A percentile compares a stretch with the other conserved stretches of the same genome.
phyloP scores from a whole-genome alignment of 2,329 filamentous ascomycete genomes.

The Calonectria pauciramosa region DNA sequence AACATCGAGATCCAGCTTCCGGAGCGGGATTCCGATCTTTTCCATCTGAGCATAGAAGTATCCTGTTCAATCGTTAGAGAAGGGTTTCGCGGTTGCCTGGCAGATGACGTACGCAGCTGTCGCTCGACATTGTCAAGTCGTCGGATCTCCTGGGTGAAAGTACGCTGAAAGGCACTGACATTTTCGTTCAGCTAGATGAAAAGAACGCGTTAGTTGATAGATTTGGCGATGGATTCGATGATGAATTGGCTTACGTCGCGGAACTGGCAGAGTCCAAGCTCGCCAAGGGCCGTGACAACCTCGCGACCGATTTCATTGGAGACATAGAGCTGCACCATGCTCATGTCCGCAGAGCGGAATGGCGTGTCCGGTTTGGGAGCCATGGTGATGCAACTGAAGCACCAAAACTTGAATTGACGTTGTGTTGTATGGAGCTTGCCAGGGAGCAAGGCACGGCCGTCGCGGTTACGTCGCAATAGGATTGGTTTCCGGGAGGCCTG shows the following conservation, averaged over 20 bases:
- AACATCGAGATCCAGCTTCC: slow-evolving; percentile 91
- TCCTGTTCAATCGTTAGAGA: slow-evolving; percentile 65
- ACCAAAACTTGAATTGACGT: slow-evolving; percentile 48
- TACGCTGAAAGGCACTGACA: slow-evolving; percentile 94
- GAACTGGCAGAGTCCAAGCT: slow-evolving; percentile 97
- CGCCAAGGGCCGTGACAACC: slow-evolving; percentile 95
- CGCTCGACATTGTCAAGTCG: slow-evolving; percentile 98
- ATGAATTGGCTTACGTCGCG: slow-evolving; percentile 80
- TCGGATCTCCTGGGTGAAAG: slow-evolving; percentile 97
- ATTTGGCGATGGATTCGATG: slow-evolving; percentile 30
- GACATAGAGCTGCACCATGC: slow-evolving; percentile 99
- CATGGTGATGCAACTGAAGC: slow-evolving; percentile 61
- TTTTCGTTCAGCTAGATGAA: slow-evolving; percentile 85
- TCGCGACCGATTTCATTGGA: slow-evolving; percentile 99
- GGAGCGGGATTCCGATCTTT: slow-evolving; percentile 86
- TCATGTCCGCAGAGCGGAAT: slow-evolving; percentile 99
- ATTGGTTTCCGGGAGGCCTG: slow-evolving; percentile 36
- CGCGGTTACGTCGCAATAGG: slow-evolving; percentile 45
- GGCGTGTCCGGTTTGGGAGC: slow-evolving; percentile 86
- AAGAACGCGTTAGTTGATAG: slow-evolving; percentile 32
- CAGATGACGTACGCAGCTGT: slow-evolving; percentile 83
- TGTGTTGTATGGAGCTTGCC: slow-evolving; percentile 47
- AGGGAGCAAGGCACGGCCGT: slow-evolving; percentile 44
- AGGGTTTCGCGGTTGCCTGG: slow-evolving; percentile 28
- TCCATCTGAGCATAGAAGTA: slow-evolving; percentile 98